phyloP scores from a whole-genome alignment of 2,329 filamentous ascomycete species.

The Truncatella angustata region DNA sequence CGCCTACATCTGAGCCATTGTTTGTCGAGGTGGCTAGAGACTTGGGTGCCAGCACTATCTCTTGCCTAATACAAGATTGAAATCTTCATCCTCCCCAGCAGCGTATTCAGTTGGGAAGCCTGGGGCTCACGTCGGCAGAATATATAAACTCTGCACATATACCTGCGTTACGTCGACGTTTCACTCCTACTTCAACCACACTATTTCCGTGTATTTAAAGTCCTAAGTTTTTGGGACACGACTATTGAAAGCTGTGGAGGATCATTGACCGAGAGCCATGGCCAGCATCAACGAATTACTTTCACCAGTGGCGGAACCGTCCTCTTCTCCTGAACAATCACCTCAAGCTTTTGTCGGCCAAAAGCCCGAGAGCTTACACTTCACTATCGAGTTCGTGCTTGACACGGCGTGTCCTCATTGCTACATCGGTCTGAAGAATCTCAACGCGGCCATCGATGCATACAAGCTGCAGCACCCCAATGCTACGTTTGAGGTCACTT shows the following conservation, averaged over 20 bases:
- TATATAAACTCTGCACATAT: too few species aligned
- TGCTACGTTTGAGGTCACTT: slow-evolving; percentile 44
- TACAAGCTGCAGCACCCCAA: slow-evolving; percentile 39
- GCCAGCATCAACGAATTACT: slow-evolving; percentile 27
- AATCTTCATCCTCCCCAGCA: too few species aligned
- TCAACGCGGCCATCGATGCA: slow-evolving; percentile 42
- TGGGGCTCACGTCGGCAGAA: too few species aligned
- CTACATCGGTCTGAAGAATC: slow-evolving; percentile 46
- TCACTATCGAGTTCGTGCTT: slow-evolving; percentile 45
- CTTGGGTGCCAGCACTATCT: not conserved
- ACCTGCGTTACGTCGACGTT: too few species aligned
- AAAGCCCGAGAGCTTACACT: slow-evolving; percentile 21
- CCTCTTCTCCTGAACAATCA: not conserved
- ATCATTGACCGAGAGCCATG: slow-evolving; percentile 19
- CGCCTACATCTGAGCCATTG: not conserved
- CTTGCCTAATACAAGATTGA: too few species aligned
- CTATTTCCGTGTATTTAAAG: too few species aligned
- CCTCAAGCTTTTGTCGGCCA: not conserved
- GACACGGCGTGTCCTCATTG: slow-evolving; percentile 53
- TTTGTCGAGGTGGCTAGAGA: not conserved
- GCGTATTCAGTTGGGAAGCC: too few species aligned
- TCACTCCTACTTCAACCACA: too few species aligned
- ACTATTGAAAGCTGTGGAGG: too few species aligned
- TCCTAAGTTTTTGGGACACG: too few species aligned
- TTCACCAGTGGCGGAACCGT: slow-evolving; percentile 18